phyloP scores from a whole-genome alignment of 2,329 filamentous ascomycete genomes.

The Fusarium subglutinans region DNA sequence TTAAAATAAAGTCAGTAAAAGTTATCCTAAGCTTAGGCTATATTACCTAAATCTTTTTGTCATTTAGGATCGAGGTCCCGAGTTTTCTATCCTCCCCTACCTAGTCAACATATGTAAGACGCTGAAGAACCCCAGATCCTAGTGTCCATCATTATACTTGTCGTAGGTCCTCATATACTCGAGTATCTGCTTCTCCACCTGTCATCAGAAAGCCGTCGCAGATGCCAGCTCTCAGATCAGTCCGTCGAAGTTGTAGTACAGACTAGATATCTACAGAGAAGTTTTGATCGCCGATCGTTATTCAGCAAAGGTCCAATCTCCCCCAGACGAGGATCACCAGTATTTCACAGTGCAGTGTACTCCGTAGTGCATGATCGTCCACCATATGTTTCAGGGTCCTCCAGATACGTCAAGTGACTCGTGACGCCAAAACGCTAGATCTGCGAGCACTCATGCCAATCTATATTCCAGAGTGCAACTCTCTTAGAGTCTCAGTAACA shows the following conservation, averaged over 20 bases:
- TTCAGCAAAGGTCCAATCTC: slow-evolving; percentile 16
- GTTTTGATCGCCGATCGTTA: slow-evolving; percentile 18
- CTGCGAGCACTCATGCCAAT: slow-evolving; percentile 3
- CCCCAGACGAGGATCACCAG: slow-evolving; percentile 34
- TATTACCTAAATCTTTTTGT: too few species aligned
- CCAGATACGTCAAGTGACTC: neutral
- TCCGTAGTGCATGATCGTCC: slow-evolving; percentile 2
- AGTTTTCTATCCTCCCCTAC: neutral
- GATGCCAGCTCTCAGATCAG: neutral
- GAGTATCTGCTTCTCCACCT: slow-evolving; percentile 5
- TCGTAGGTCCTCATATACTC: slow-evolving; percentile 11
- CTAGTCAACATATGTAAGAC: neutral
- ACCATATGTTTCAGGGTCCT: slow-evolving; percentile 1
- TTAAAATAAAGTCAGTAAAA: too few species aligned
- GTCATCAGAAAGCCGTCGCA: slow-evolving; percentile 5
- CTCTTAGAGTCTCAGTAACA: neutral
- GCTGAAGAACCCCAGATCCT: slow-evolving; percentile 4
- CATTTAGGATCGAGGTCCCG: too few species aligned
- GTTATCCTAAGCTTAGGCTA: too few species aligned
- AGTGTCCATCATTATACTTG: slow-evolving; percentile 4
- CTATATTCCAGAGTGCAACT: neutral
- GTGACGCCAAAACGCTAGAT: neutral
- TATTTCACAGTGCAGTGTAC: slow-evolving; percentile 23
- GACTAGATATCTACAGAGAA: slow-evolving; percentile 2
- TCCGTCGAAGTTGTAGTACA: neutral